Percentiles rank a stretch among this genome's conserved stretches.
These are phyloP conservation scores for Flaveria bidentis DNA, from an alignment of 129 eudicot species.

Conservation along the genomic window DNA sequence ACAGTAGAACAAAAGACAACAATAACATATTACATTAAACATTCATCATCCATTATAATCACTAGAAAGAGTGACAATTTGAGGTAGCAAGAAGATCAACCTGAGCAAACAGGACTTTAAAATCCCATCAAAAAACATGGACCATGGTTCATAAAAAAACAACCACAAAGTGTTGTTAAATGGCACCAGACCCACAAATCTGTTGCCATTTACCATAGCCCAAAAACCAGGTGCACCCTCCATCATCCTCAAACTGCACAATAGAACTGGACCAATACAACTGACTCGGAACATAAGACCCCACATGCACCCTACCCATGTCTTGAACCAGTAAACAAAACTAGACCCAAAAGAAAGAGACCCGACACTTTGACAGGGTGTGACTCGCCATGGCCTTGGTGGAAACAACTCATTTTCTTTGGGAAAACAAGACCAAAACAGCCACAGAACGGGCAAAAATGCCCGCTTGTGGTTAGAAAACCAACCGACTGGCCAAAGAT, in stretches of 20 bases:
- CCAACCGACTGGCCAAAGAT: slow-evolving; percentile 40
- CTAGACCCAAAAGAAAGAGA: background rate
- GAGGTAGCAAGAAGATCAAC: slow-evolving; percentile 37
- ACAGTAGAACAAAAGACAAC: slow-evolving; percentile 6
- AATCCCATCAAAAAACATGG: slow-evolving; percentile 56
- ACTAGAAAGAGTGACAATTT: slow-evolving; percentile 36
- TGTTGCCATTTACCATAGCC: slow-evolving; percentile 61
- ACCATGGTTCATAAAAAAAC: slow-evolving; percentile 65
- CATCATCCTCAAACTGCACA: slow-evolving; percentile 37
- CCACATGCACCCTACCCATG: background rate
- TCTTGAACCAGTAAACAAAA: background rate
- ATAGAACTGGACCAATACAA: slow-evolving; percentile 21
- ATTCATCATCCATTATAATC: slow-evolving; percentile 14
- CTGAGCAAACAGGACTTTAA: slow-evolving; percentile 47
- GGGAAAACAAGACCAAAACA: slow-evolving; percentile 40
- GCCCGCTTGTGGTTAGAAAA: slow-evolving; percentile 52
- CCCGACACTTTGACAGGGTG: slow-evolving; percentile 33
- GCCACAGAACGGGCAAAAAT: slow-evolving; percentile 40
- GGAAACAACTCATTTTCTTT: slow-evolving; percentile 36
- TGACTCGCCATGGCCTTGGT: slow-evolving; percentile 43
- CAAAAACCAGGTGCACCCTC: slow-evolving; percentile 48
- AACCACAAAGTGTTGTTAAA: slow-evolving; percentile 64
- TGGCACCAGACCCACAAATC: slow-evolving; percentile 36
- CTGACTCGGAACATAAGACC: slow-evolving; percentile 26
- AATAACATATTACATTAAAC: slow-evolving; percentile 24